Conservation (phyloP, 805 yeast species). For the Ogataea chonburiensis region DNA sequence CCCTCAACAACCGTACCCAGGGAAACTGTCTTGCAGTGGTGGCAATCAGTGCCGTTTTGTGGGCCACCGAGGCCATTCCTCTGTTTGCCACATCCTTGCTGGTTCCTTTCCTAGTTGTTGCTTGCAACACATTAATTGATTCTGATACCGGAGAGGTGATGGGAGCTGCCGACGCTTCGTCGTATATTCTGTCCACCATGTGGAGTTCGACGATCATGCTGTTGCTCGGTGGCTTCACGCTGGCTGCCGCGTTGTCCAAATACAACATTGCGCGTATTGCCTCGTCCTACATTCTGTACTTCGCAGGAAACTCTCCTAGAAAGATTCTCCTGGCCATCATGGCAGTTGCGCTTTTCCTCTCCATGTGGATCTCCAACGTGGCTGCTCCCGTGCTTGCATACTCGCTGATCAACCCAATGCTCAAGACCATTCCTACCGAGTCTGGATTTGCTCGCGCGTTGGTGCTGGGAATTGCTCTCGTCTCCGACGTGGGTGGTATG, state of each 20-base stretch:
- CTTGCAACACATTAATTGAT: slow-evolving; percentile 49
- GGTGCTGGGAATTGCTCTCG: slow-evolving; percentile 44
- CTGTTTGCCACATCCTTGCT: slow-evolving; percentile 48
- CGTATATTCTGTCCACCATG: slow-evolving; percentile 47
- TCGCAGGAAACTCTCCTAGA: slow-evolving; percentile 52
- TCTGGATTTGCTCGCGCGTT: slow-evolving; percentile 32
- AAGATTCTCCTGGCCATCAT: slow-evolving; percentile 47
- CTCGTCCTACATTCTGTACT: slow-evolving; percentile 46
- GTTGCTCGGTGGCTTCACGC: slow-evolving; percentile 52
- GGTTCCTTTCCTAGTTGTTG: slow-evolving; percentile 47
- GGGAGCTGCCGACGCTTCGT: slow-evolving; percentile 42
- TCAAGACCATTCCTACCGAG: slow-evolving; percentile 40
- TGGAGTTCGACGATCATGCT: slow-evolving; percentile 54
- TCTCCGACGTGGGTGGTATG: slow-evolving; percentile 55
- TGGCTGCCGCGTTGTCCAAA: slow-evolving; percentile 55
- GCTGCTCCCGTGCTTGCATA: slow-evolving; percentile 57
- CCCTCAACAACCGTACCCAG: slow-evolving; percentile 60
- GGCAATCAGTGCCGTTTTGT: slow-evolving; percentile 50
- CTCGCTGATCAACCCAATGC: slow-evolving; percentile 48
- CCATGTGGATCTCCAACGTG: slow-evolving; percentile 59
- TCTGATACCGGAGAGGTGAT: slow-evolving; percentile 42
- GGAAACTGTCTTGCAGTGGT: slow-evolving; percentile 65
- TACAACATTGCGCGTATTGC: slow-evolving; percentile 51
- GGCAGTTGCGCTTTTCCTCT: slow-evolving; percentile 50
- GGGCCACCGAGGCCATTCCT: slow-evolving; percentile 55